A percentile compares a stretch with the other conserved stretches of the same genome.
These are phyloP conservation scores for Rhizoclosmatium sp. DNA, from an alignment of 192 early-diverging fungal species.

Conservation along the genomic window DNA sequence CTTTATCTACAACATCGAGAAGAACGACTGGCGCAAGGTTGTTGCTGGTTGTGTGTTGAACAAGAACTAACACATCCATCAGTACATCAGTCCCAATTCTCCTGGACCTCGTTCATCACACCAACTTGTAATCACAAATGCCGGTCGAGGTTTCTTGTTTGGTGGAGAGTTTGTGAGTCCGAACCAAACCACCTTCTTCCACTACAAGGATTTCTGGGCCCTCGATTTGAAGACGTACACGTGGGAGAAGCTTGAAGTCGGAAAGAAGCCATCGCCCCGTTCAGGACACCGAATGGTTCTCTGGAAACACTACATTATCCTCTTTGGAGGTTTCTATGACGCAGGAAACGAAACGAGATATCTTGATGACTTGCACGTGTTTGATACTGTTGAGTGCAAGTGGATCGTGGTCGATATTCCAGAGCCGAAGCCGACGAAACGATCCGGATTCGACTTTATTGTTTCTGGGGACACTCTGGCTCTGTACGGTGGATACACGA, in stretches of 20 bases:
- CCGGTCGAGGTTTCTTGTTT: conserved; percentile 71
- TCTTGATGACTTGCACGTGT: conserved; percentile 75
- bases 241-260: conserved; percentile 75
- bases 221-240: conserved; percentile 70
- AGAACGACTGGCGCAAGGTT: conserved; percentile 73
- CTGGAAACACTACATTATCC: conserved; percentile 70
- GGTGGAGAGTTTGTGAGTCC: conserved; percentile 70
- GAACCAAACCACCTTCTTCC: conserved; percentile 73
- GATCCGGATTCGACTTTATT: conserved; percentile 73
- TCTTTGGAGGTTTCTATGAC: conserved; percentile 76
- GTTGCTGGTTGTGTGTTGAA: not conserved
- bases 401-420: conserved; percentile 56
- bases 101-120: conserved; percentile 77
- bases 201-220: conserved; percentile 78
- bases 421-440: conserved; percentile 52
- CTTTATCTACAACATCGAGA: conserved; percentile 74
- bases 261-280: conserved; percentile 52
- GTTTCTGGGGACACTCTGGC: conserved; percentile 59
- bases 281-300: conserved; percentile 71
- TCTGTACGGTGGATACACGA: conserved; percentile 77
- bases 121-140: conserved; percentile 67
- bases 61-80: conserved; percentile 41
- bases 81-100: conserved; percentile 69
- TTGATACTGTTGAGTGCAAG: conserved; percentile 68
- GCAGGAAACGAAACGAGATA: conserved; percentile 46